Percentiles rank a stretch among this genome's conserved stretches.
phyloP scores from a whole-genome alignment of 768 basidiomycete genomes.

The Mycena galericulata region DNA sequence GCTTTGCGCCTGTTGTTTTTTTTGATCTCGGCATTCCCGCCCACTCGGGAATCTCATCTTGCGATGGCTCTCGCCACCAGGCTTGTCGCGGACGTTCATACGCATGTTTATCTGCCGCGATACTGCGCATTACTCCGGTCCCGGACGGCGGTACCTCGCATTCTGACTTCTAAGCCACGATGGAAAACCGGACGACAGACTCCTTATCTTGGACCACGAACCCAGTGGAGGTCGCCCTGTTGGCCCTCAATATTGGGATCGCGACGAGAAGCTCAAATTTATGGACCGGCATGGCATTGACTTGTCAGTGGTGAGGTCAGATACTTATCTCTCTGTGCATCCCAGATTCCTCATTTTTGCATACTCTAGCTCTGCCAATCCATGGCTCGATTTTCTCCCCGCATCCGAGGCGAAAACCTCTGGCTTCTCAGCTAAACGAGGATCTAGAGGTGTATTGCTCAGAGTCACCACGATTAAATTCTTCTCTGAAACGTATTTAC shows the following conservation, averaged over 20 bases:
- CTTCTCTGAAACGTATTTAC: constrained; percentile 72
- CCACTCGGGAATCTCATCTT: neutral
- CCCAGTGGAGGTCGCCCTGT: constrained; percentile 85
- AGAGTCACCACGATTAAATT: constrained; percentile 60
- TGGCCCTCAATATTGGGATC: constrained; percentile 87
- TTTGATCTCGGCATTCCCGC: too few species aligned
- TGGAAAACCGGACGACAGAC: constrained; percentile 69
- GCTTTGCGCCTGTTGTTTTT: neutral
- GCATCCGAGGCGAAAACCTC: constrained; percentile 70
- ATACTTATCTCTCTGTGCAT: neutral
- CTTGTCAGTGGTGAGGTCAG: constrained; percentile 80
- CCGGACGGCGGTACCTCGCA: constrained; percentile 74
- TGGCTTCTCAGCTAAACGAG: constrained; percentile 79
- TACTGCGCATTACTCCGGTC: constrained; percentile 79
- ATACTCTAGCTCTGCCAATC: constrained; percentile 86
- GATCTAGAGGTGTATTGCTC: constrained; percentile 87
- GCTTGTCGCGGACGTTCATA: constrained; percentile 87
- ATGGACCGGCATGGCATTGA: constrained; percentile 89
- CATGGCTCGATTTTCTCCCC: constrained; percentile 90
- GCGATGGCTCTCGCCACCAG: constrained; percentile 2
- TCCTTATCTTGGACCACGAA: constrained; percentile 84
- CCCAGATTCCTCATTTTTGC: constrained; percentile 3
- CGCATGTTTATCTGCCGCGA: constrained; percentile 86
- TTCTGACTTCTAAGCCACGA: constrained; percentile 62
- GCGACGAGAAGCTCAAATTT: constrained; percentile 81